Base-by-base conservation (phyloP, 2,329 filamentous ascomycete genomes). In the Colletotrichum sp. region DNA sequence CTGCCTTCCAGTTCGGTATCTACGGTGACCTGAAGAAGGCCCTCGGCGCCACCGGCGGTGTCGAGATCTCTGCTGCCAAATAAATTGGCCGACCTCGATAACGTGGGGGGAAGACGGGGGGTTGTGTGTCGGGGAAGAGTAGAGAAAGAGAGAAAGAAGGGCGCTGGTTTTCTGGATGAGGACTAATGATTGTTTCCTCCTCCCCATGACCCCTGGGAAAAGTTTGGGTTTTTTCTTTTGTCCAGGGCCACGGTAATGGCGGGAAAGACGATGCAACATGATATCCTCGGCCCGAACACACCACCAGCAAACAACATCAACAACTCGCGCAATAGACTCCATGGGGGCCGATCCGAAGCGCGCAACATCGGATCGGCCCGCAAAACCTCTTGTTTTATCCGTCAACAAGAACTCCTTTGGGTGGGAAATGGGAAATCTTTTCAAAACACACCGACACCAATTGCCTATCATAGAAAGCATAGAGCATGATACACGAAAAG, bases 1-100 rank as follows among this genome's bases (percentile, higher is more conserved):
- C 93, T 78, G 93, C 93, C 78, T 93, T 93, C 85, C 95, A 97
- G 88, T 97, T 97, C 87, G 94, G 94, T 83, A 98, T 98, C 86
- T 98, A 98, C 84, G 95, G 94, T 85, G 90, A 93, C 79, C 82
- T 85, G 78, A 84, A 84, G 77, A 91, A 92, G 85, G 85, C 89
- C 3, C 85, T 95, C 6, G 93, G 93, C 71, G 95, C 94, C 67
- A 91, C 89, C 16, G 93, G 93, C n/a, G 94, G 94, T 86, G 93
- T 96, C 38, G 94, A 96, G 86, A 94, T 95, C 78, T 84, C 43
- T 52, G n/a, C 43, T 8, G 43, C 83, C 77, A 88, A 88, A 82
- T 87, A 87, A 85, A 58, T 52, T 76, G 60, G 21, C 48, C 26
- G 56, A 55, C 55, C 30, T 66, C 32, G 12, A 71, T n/a, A 34